These are phyloP conservation scores for Nepenthes mirabilis DNA, from an alignment of 148 eudicot species.

Conservation along the genomic window DNA sequence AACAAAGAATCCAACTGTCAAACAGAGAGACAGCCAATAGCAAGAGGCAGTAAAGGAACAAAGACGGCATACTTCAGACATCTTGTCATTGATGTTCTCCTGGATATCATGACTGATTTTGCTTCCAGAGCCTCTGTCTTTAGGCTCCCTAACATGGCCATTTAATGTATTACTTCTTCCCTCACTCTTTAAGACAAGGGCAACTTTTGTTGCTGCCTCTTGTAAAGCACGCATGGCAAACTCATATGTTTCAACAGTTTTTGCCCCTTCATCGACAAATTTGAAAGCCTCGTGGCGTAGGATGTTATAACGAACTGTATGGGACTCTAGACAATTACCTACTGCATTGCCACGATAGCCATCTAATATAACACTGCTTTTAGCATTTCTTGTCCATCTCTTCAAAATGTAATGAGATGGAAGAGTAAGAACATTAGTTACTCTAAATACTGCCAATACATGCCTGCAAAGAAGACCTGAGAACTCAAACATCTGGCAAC, in stretches of 20 bases:
- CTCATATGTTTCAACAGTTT: constrained; percentile 28
- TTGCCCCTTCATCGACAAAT: constrained; percentile 41
- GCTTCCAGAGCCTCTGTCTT: constrained; percentile 8
- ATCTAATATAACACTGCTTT: constrained; percentile 38
- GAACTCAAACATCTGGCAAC: constrained; percentile 55
- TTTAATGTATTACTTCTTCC: constrained; percentile 16
- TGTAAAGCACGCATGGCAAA: constrained; percentile 34
- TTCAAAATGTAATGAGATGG: constrained; percentile 35
- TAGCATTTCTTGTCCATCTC: constrained; percentile 54
- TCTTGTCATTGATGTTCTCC: constrained; percentile 10
- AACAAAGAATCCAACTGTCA: no score
- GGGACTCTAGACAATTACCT: constrained; percentile 27
- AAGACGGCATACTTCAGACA: constrained; percentile 20
- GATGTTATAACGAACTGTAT: constrained; percentile 30
- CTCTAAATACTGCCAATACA: constrained; percentile 40
- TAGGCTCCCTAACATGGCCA: constrained; percentile 3
- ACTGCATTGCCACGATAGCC: constrained; percentile 7
- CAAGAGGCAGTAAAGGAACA: background rate
- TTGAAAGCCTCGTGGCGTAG: constrained; percentile 36
- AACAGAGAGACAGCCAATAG: background rate
- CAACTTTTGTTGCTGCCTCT: constrained; percentile 34
- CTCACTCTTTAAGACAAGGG: constrained; percentile 13
- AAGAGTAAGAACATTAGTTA: constrained; percentile 38
- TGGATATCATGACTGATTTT: constrained; percentile 4
- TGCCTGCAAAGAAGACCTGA: constrained; percentile 50